Percentiles rank a stretch among this genome's conserved stretches.
These are phyloP conservation scores for Gnaphalium uliginosum DNA, from an alignment of 129 eudicot genomes.

Conservation along the genomic window DNA sequence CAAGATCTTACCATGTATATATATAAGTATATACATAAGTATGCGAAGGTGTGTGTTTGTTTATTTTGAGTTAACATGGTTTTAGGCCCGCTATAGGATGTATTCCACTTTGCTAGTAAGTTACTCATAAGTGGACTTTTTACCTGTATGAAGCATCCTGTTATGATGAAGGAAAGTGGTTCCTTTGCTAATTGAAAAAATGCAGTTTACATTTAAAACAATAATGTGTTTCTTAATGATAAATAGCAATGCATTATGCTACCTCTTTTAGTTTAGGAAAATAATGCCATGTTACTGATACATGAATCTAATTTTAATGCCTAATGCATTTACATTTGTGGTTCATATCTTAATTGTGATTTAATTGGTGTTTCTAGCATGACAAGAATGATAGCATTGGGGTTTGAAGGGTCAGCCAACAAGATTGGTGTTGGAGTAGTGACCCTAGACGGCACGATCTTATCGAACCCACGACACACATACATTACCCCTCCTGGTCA, in stretches of 20 bases:
- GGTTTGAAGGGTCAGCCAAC: conserved; percentile 94
- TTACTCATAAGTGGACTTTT: too few species aligned
- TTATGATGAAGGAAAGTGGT: neutral
- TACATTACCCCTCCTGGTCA: conserved; percentile 97
- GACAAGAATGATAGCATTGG: conserved; percentile 71
- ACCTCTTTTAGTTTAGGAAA: neutral
- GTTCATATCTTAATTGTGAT: conserved; percentile 10
- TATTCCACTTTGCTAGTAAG: too few species aligned
- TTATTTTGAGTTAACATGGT: too few species aligned
- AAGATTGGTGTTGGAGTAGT: conserved; percentile 90
- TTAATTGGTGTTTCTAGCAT: conserved; percentile 19
- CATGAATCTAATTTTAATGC: neutral
- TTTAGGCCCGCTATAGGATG: too few species aligned
- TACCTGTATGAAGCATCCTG: neutral
- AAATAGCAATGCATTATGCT: neutral
- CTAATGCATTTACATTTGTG: neutral
- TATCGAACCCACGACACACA: conserved; percentile 93
- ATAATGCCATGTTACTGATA: neutral
- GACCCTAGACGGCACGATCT: conserved; percentile 69
- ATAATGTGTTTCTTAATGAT: neutral
- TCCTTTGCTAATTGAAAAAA: neutral
- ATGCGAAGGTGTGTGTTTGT: too few species aligned
- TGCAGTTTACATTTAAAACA: neutral
- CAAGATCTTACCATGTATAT: too few species aligned
- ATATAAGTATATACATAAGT: too few species aligned